Evolutionary conservation across 2,329 filamentous ascomycete genomes (phyloP).

Genomic region (Beauveria caledonica): DNA sequence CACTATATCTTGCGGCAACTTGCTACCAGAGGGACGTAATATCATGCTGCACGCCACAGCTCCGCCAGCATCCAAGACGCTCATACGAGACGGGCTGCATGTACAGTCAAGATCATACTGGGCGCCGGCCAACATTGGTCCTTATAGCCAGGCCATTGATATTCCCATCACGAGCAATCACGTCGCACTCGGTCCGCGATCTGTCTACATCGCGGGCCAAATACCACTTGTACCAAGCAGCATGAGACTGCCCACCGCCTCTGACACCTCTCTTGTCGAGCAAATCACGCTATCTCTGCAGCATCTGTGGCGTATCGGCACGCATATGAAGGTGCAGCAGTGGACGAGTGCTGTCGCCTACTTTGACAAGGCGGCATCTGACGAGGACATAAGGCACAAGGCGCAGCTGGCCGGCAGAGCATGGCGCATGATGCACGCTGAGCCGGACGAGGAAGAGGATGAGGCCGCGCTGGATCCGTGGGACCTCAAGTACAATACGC

Average conservation of each 20-base stretch:
- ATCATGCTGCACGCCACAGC: constrained; percentile 51
- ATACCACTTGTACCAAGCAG: constrained; percentile 77
- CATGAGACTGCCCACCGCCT: constrained; percentile 53
- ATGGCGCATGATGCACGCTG: constrained; percentile 40
- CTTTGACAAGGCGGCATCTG: constrained; percentile 38
- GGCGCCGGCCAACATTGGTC: constrained; percentile 96
- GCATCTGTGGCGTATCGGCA: constrained; percentile 78
- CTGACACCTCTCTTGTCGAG: constrained; percentile 35
- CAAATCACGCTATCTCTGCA: constrained; percentile 71
- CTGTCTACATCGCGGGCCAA: constrained; percentile 73
- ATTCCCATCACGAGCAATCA: constrained; percentile 25
- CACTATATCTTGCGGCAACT: constrained; percentile 67
- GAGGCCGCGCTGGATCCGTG: constrained; percentile 56
- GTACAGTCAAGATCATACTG: constrained; percentile 93
- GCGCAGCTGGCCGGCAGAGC: constrained; percentile 35
- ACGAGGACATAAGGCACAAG: constrained; percentile 23
- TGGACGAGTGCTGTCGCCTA: constrained; percentile 74
- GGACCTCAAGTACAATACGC: constrained; percentile 53
- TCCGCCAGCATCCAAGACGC: constrained; percentile 21
- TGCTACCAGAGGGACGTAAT: constrained; percentile 51
- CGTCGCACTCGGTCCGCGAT: constrained; percentile 19
- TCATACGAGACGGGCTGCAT: constrained; percentile 59
- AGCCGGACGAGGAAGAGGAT: constrained; percentile 39
- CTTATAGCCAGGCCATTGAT: constrained; percentile 83
- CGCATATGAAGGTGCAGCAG: constrained; percentile 61